Evolutionary conservation across 1,284 basidiomycete genomes (phyloP), one percentile per base, ranked within the genome.

Genomic region (Ceraceosorus guamensis): DNA sequence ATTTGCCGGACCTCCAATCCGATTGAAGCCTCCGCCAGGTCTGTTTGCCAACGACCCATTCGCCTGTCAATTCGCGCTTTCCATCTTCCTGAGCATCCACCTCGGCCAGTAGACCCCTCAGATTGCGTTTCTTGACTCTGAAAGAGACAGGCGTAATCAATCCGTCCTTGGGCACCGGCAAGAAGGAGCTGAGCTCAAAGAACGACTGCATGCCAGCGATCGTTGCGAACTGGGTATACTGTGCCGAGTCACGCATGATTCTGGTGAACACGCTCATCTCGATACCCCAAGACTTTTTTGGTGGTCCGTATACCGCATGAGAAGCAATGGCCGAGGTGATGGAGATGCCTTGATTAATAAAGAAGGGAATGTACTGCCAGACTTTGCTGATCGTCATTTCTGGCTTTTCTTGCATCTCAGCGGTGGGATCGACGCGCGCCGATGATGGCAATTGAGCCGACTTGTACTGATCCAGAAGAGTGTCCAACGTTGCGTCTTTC

Each of bases 91-190:
- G 70, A n/a, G 82, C 82, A 71, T 97, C 88, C 56, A 83, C 83
- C 11, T 86, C 81, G 6, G 84, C 80, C 24, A 95, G 82, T 50
- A 93, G 84, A 3, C 90, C 90, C 32, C 84, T 82, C 41, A 95
- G 79, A 4, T 81, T 78, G 8, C 88, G 84, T 65, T 79, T 82
- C 60, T 83, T 85, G 48, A 97, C 91, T 45, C 81, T 82, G 76
- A 96, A 98, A 0, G 89, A 91, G 50, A 98, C 88, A 5, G 93
- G 92, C 1, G 93, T 97, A 48, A 96, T 88, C 48, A 97, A 82
- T 3, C 92, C 92, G 76, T 96, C 91, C 7, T 89, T 87, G 2
- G 95, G 91, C 0, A 92, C 81, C 1, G 93, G 93, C 4, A 90
- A 83, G 53, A 92, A 82, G 16, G 87, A 86, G 34, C 85, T 84